A percentile compares a stretch with the other conserved stretches of the same genome.
Conservation (phyloP, 1,284 basidiomycete species). For the Ceraceosorus guamensis region DNA sequence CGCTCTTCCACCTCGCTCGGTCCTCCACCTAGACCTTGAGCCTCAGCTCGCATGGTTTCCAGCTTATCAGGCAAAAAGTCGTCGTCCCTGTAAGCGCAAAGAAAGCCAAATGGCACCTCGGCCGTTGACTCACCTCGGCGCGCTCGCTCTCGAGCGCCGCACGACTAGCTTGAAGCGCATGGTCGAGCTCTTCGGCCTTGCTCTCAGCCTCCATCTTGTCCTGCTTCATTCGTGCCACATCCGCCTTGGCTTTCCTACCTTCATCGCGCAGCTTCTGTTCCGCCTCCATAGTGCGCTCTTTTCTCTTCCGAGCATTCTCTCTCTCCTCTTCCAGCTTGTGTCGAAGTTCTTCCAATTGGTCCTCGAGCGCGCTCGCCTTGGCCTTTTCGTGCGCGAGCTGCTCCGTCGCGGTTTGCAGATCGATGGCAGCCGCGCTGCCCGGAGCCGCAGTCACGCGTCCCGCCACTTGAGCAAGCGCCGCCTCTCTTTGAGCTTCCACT, state of each 20-base stretch:
- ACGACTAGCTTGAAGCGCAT: slow-evolving; percentile 53
- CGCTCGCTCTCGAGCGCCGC: slow-evolving; percentile 80
- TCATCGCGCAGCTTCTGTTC: slow-evolving; percentile 53
- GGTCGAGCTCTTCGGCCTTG: slow-evolving; percentile 34
- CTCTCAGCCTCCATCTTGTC: slow-evolving; percentile 26
- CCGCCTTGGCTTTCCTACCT: slow-evolving; percentile 54
- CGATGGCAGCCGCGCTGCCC: slow-evolving; percentile 2
- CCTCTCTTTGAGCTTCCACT: slow-evolving; percentile 65
- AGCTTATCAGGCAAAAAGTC: neutral
- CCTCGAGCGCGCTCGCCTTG: slow-evolving; percentile 59
- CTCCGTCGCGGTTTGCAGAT: slow-evolving; percentile 9
- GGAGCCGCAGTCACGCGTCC: slow-evolving; percentile 55
- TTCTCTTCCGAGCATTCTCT: slow-evolving; percentile 59
- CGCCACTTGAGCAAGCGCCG: slow-evolving; percentile 57
- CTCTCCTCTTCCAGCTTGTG: slow-evolving; percentile 64
- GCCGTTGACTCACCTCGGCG: slow-evolving; percentile 60
- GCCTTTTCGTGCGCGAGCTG: slow-evolving; percentile 10
- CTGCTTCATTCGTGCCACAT: slow-evolving; percentile 54
- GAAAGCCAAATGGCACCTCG: slow-evolving; percentile 53
- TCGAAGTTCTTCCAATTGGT: slow-evolving; percentile 72
- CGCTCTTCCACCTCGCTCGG: slow-evolving; percentile 48
- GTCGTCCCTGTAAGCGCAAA: too few relatives aligned
- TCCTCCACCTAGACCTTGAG: slow-evolving; percentile 15
- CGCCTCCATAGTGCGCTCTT: slow-evolving; percentile 58
- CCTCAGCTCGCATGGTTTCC: slow-evolving; percentile 24